Percentiles rank a stretch among this genome's conserved stretches.
These are phyloP conservation scores for Bolboschoenoplectus hybrid DNA, from an alignment of 202 grass and related monocot species.

Conservation along the genomic window DNA sequence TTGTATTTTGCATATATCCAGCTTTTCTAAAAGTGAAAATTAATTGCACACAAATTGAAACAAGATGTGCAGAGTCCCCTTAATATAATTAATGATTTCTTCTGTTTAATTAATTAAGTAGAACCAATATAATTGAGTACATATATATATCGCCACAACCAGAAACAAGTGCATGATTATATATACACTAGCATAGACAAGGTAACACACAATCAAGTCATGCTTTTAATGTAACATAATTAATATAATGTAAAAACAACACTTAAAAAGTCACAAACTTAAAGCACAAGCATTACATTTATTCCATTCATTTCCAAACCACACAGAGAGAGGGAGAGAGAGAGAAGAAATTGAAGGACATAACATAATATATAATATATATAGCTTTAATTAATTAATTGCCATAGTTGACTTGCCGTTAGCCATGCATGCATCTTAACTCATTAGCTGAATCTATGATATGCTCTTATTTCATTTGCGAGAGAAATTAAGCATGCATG, in stretches of 20 bases:
- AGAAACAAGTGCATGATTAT: neutral
- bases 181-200: neutral
- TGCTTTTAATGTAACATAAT: too few species aligned
- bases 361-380: neutral
- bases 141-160: neutral
- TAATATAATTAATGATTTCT: neutral
- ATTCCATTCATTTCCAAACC: slow-evolving; percentile 12
- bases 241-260: neutral
- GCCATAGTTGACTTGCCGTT: slow-evolving; percentile 12
- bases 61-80: neutral
- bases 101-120: neutral
- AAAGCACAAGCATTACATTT: neutral
- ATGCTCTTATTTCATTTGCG: too few species aligned
- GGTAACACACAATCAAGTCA: neutral
- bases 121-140: neutral
- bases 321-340: neutral
- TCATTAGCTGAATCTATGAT: neutral
- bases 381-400: neutral
- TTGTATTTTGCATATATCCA: too few species aligned
- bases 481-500: neutral
- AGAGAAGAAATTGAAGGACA: neutral
- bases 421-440: neutral
- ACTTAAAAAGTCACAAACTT: neutral
- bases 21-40: too few species aligned
- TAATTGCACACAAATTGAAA: neutral